phyloP scores from a whole-genome alignment of 2,329 filamentous ascomycete genomes.

The Aureobasidium namibiae region DNA sequence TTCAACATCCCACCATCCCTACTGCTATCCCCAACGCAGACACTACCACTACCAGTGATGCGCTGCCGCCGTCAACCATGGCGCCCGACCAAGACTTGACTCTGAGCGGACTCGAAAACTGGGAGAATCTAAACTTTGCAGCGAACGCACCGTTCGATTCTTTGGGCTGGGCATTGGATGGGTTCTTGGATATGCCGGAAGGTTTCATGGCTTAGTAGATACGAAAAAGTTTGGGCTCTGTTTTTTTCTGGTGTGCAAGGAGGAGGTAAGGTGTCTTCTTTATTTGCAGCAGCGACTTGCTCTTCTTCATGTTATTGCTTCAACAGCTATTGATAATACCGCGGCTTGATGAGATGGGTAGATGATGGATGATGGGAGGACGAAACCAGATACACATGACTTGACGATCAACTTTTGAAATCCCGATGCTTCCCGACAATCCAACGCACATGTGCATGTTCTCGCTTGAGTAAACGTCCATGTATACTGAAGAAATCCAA shows the following conservation, averaged over 20 bases:
- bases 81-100: conserved; percentile 25
- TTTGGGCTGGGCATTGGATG: conserved; percentile 88
- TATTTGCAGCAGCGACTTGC: background rate
- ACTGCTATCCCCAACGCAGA: conserved; percentile 1
- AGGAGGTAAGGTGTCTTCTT: background rate
- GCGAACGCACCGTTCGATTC: conserved; percentile 82
- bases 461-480: background rate
- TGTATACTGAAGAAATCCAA: background rate
- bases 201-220: conserved; percentile 12
- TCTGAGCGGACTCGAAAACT: conserved; percentile 21
- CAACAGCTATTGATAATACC: background rate
- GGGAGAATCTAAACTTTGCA: conserved; percentile 32
- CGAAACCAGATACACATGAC: background rate
- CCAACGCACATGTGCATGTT: background rate
- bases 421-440: background rate
- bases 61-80: conserved; percentile 21
- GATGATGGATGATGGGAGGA: background rate
- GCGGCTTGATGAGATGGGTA: background rate
- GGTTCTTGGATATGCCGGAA: conserved; percentile 65
- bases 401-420: conserved; percentile 9
- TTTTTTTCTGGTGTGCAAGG: background rate
- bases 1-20: conserved; percentile 65
- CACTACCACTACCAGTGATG: background rate
- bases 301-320: background rate
- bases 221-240: background rate